Percentiles rank a stretch among this genome's conserved stretches.
phyloP scores from a whole-genome alignment of 345 rosid species.

The Lagerstroemia speciosa region DNA sequence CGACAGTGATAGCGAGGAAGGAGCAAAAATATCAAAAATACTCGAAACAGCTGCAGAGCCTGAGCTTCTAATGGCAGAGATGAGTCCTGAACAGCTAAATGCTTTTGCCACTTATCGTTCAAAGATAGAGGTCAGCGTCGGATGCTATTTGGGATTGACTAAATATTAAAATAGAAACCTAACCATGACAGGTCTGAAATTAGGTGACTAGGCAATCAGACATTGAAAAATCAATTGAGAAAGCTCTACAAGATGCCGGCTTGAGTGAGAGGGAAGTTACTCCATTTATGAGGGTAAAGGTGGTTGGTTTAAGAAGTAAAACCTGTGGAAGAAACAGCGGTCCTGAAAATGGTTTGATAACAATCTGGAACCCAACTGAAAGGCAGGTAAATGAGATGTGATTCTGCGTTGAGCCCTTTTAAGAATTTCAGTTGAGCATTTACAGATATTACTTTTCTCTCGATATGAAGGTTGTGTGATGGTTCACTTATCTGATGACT shows the following conservation, averaged over 20 bases:
- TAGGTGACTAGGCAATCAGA: conserved; percentile 58
- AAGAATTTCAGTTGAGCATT: neutral
- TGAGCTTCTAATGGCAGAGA: conserved; percentile 88
- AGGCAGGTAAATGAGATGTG: conserved; percentile 45
- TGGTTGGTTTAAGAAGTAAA: conserved; percentile 53
- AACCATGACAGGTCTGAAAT: conserved; percentile 16
- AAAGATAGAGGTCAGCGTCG: conserved; percentile 58
- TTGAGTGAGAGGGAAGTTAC: conserved; percentile 69
- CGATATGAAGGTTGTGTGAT: neutral
- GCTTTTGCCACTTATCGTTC: conserved; percentile 59
- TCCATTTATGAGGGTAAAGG: conserved; percentile 82
- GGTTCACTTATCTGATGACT: neutral
- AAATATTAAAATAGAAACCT: conserved; percentile 10
- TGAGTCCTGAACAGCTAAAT: conserved; percentile 75
- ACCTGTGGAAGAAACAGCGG: conserved; percentile 23
- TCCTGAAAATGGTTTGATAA: conserved; percentile 63
- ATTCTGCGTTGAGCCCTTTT: conserved; percentile 2
- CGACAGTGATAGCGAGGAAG: conserved; percentile 75
- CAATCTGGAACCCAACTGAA: conserved; percentile 92
- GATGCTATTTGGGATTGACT: conserved; percentile 8
- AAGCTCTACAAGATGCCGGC: conserved; percentile 65
- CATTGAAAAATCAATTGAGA: conserved; percentile 55
- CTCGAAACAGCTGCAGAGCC: conserved; percentile 88
- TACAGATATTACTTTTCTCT: neutral
- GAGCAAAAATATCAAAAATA: conserved; percentile 60